A percentile compares a stretch with the other conserved stretches of the same genome.
Conservation (phyloP, 768 basidiomycete genomes). For the Suillus placidus region DNA sequence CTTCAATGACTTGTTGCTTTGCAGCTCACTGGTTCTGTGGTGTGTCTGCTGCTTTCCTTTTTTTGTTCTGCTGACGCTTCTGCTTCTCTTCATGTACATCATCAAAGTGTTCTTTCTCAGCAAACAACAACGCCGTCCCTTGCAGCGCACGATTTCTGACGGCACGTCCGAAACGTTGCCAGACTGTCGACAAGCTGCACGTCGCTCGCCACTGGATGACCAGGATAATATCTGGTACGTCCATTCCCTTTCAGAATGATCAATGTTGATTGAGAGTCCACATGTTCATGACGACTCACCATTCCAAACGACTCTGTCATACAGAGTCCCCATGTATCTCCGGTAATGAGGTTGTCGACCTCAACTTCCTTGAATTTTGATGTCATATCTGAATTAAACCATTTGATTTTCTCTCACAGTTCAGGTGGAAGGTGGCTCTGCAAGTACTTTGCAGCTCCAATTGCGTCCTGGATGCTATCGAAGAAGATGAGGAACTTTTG, state of each 20-base stretch:
- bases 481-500: background rate
- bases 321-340: slow-evolving; percentile 29
- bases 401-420: slow-evolving; percentile 21
- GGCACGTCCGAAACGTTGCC: slow-evolving; percentile 39
- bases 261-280: background rate
- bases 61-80: background rate
- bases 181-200: slow-evolving; percentile 27
- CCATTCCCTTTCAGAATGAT: slow-evolving; percentile 33
- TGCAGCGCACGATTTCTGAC: slow-evolving; percentile 16
- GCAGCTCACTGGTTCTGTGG: background rate
- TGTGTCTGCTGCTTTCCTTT: background rate
- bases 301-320: slow-evolving; percentile 39
- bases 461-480: background rate
- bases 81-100: slow-evolving; percentile 14
- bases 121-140: slow-evolving; percentile 29
- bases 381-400: slow-evolving; percentile 28
- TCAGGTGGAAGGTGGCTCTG: slow-evolving; percentile 14
- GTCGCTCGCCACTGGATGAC: slow-evolving; percentile 38
- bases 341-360: slow-evolving; percentile 15
- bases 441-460: slow-evolving; percentile 9
- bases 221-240: slow-evolving; percentile 36
- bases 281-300: slow-evolving; percentile 21
- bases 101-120: slow-evolving; percentile 33
- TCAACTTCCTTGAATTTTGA: slow-evolving; percentile 19
- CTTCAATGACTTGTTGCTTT: background rate